These are phyloP conservation scores for Steccherinum ochraceum DNA, from an alignment of 768 basidiomycete species.

Conservation along the genomic window DNA sequence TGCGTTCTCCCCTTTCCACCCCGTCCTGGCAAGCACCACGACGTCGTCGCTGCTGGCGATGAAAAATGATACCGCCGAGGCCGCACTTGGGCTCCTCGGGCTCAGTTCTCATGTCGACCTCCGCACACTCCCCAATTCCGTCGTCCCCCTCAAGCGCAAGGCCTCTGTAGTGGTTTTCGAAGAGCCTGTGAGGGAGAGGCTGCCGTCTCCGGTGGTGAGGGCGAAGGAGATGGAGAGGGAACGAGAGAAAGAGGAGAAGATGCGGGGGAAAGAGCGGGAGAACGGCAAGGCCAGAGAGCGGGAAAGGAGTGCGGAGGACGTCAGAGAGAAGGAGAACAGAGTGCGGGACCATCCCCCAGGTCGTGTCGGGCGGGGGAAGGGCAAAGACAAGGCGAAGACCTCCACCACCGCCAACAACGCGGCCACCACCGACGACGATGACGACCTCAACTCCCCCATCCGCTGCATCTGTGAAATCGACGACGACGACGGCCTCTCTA, in stretches of 20 bases:
- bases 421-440: slow-evolving; percentile 5
- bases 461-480: slow-evolving; percentile 70
- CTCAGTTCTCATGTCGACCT: slow-evolving; percentile 34
- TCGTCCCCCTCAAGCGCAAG: slow-evolving; percentile 37
- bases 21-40: too few relatives aligned
- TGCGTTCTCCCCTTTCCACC: too few relatives aligned
- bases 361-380: not conserved
- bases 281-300: not conserved
- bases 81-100: slow-evolving; percentile 50
- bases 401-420: not conserved
- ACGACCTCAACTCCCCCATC: slow-evolving; percentile 32
- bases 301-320: not conserved
- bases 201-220: not conserved
- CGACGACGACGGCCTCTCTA: slow-evolving; percentile 79
- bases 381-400: not conserved
- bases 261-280: too few relatives aligned
- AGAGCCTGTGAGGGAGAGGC: not conserved
- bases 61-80: slow-evolving; percentile 53
- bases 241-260: not conserved
- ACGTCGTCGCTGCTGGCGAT: slow-evolving; percentile 17
- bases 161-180: slow-evolving; percentile 7
- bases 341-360: not conserved
- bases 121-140: slow-evolving; percentile 16
- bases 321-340: not conserved
- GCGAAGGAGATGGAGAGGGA: not conserved